Conservation (phyloP, 1,139 yeast species). For the Blastobotrys capitulatus region DNA sequence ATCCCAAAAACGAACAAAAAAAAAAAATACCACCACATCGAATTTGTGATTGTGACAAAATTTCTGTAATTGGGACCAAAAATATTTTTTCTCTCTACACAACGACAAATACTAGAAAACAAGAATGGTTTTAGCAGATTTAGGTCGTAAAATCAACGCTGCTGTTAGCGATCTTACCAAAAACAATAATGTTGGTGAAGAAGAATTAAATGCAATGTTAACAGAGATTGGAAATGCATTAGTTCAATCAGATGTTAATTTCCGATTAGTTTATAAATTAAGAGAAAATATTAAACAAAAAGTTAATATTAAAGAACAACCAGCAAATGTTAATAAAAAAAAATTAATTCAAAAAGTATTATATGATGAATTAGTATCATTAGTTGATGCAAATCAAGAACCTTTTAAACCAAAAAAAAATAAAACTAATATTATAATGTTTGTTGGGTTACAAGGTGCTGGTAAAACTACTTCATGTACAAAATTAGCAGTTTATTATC, state of each 20-base stretch:
- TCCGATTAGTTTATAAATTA: conserved; percentile 70
- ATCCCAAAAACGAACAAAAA: too few species aligned
- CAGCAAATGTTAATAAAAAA: conserved; percentile 54
- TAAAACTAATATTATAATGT: conserved; percentile 74
- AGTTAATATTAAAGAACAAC: conserved; percentile 46
- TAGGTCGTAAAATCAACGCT: conserved; percentile 77
- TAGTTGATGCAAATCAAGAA: conserved; percentile 58
- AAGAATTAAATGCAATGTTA: conserved; percentile 61
- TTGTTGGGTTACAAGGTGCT: conserved; percentile 97
- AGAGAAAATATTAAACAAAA: conserved; percentile 66
- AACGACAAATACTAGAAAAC: too few species aligned
- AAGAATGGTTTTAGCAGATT: conserved; percentile 86
- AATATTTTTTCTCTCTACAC: neutral
- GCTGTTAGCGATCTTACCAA: conserved; percentile 69
- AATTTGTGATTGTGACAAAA: too few species aligned
- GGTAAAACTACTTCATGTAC: conserved; percentile 99
- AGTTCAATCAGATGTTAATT: conserved; percentile 87
- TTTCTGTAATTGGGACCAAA: neutral
- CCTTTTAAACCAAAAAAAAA: conserved; percentile 87
- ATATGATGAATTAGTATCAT: conserved; percentile 81
- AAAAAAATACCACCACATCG: too few species aligned
- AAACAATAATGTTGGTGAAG: conserved; percentile 54
- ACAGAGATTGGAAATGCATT: conserved; percentile 89
- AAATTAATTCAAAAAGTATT: conserved; percentile 85
- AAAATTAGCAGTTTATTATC: conserved; percentile 89